Percentiles rank a stretch among this genome's conserved stretches.
These are phyloP conservation scores for Curvularia sp. DNA, from an alignment of 2,329 filamentous ascomycete species.

Conservation along the genomic window DNA sequence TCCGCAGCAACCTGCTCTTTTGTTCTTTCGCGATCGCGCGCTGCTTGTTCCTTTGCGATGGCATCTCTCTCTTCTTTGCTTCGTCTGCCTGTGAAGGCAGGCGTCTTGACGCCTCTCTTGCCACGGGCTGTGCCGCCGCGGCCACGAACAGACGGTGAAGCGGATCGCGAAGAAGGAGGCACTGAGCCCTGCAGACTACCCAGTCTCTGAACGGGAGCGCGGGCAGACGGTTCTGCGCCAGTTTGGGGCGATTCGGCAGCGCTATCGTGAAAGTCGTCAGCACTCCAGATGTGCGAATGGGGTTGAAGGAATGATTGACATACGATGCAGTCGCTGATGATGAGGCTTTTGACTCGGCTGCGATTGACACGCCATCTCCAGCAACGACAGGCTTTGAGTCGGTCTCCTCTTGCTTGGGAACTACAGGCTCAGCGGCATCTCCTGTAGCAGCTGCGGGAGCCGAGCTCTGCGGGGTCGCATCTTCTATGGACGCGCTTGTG, in stretches of 20 bases:
- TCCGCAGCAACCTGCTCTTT: conserved; percentile 44
- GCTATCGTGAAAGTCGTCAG: conserved; percentile 16
- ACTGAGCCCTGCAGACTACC: conserved; percentile 39
- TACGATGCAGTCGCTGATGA: conserved; percentile 25
- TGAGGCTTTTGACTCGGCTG: conserved; percentile 22
- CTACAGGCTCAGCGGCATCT: conserved; percentile 16
- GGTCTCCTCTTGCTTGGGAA: conserved; percentile 33
- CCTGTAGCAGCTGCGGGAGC: conserved; percentile 17
- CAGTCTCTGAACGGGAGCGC: conserved; percentile 36
- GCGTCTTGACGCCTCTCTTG: conserved; percentile 44
- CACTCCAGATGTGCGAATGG: background rate
- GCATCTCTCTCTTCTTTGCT: conserved; percentile 56
- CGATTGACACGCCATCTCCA: conserved; percentile 20
- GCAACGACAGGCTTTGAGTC: conserved; percentile 24
- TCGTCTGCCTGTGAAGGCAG: conserved; percentile 54
- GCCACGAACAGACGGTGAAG: conserved; percentile 38
- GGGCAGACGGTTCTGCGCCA: conserved; percentile 28
- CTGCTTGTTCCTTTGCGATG: conserved; percentile 49
- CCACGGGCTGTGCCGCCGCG: conserved; percentile 36
- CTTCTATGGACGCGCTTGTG: conserved; percentile 21
- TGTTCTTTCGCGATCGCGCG: conserved; percentile 49
- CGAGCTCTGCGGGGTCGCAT: conserved; percentile 26
- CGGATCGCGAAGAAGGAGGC: conserved; percentile 36
- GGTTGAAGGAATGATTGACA: background rate
- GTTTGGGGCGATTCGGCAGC: conserved; percentile 26